phyloP scores from a whole-genome alignment of 2,329 filamentous ascomycete species.

The Arthrobotrys sphaeroides region DNA sequence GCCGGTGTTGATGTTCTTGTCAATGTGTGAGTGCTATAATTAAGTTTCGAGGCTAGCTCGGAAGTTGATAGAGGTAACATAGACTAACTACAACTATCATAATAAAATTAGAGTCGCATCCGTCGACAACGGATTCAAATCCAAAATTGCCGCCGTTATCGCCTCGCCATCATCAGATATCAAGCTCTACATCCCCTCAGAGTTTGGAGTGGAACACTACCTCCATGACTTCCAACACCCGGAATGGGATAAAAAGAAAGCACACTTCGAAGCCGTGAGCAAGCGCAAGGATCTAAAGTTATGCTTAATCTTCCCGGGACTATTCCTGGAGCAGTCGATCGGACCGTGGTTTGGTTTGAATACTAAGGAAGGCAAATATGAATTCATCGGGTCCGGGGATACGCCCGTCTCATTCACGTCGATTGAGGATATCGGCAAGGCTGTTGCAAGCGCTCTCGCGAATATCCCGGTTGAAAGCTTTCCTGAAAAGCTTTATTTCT shows the following conservation, averaged over 20 bases:
- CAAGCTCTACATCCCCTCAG: slow-evolving; percentile 60
- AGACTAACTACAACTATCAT: neutral
- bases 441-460: slow-evolving; percentile 58
- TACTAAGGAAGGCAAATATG: slow-evolving; percentile 58
- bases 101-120: slow-evolving; percentile 25
- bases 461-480: slow-evolving; percentile 54
- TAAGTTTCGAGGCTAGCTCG: neutral
- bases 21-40: slow-evolving; percentile 57
- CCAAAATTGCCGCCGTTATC: slow-evolving; percentile 30
- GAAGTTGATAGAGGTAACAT: neutral
- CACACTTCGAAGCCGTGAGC: slow-evolving; percentile 56
- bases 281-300: slow-evolving; percentile 55
- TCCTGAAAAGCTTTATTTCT: slow-evolving; percentile 58
- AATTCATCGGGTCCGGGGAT: slow-evolving; percentile 58
- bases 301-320: slow-evolving; percentile 59
- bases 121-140: slow-evolving; percentile 40
- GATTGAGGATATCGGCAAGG: slow-evolving; percentile 59
- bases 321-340: slow-evolving; percentile 60
- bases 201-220: slow-evolving; percentile 62
- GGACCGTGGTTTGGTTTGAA: slow-evolving; percentile 61
- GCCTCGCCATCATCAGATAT: slow-evolving; percentile 54
- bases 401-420: slow-evolving; percentile 59
- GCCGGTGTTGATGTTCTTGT: slow-evolving; percentile 60
- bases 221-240: slow-evolving; percentile 60
- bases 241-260: slow-evolving; percentile 60